phyloP scores from a whole-genome alignment of 2,329 filamentous ascomycete genomes.

The Paraphaeosphaeria sporulosa region DNA sequence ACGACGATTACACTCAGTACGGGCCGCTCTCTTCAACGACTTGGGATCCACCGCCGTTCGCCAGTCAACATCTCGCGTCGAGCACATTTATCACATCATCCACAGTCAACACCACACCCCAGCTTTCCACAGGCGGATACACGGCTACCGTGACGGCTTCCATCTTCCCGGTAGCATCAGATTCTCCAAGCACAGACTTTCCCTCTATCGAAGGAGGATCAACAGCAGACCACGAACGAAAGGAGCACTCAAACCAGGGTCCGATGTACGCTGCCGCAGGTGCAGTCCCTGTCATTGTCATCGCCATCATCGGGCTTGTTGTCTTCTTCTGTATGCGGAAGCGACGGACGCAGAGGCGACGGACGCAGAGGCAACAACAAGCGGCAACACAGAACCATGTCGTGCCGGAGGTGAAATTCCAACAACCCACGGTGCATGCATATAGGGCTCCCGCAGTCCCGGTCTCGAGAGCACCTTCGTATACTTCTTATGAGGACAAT shows the following conservation, averaged over 20 bases:
- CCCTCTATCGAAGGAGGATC: neutral
- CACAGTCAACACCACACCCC: neutral
- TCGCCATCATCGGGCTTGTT: conserved; percentile 32
- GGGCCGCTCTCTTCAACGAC: conserved; percentile 6
- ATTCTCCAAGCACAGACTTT: neutral
- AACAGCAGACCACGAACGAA: conserved; percentile 1
- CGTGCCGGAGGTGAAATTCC: conserved; percentile 38
- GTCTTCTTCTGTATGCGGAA: conserved; percentile 40
- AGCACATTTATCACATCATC: neutral
- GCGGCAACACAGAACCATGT: conserved; percentile 17
- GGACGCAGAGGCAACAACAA: conserved; percentile 25
- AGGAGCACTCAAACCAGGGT: conserved; percentile 18
- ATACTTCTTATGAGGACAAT: conserved; percentile 23
- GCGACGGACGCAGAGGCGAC: conserved; percentile 33
- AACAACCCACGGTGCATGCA: conserved; percentile 20
- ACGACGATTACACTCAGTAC: conserved; percentile 15
- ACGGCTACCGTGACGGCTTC: neutral
- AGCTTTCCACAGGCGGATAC: neutral
- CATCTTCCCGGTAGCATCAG: neutral
- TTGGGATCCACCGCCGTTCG: conserved; percentile 8
- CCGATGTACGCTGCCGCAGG: conserved; percentile 36
- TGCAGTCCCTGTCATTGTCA: conserved; percentile 32
- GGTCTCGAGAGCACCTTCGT: conserved; percentile 23
- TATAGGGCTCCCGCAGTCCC: conserved; percentile 28
- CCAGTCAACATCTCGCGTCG: neutral